Conservation (phyloP, 2,329 filamentous ascomycete genomes). For the Trichoderma gracile region DNA sequence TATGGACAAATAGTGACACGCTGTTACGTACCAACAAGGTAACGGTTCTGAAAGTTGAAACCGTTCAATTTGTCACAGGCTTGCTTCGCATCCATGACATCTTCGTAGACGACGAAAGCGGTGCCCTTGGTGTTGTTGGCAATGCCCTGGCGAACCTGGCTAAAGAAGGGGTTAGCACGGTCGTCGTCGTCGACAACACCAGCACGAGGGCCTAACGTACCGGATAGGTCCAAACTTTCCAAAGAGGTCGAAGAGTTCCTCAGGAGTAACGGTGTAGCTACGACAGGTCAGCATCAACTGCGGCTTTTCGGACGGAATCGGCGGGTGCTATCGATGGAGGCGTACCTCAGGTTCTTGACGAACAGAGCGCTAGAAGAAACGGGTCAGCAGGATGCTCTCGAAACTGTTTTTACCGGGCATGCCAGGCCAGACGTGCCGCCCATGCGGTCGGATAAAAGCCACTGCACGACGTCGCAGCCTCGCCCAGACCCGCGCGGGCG, state of each 20-base stretch:
- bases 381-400: slow-evolving; percentile 36
- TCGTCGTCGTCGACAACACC: slow-evolving; percentile 4
- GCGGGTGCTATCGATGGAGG: not conserved
- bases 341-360: slow-evolving; percentile 97
- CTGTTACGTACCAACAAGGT: slow-evolving; percentile 79
- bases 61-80: slow-evolving; percentile 99
- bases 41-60: slow-evolving; percentile 99
- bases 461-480: slow-evolving; percentile 22
- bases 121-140: slow-evolving; percentile 97
- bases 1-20: not conserved
- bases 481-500: slow-evolving; percentile 26
- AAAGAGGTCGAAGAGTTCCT: slow-evolving; percentile 98
- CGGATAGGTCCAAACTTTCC: slow-evolving; percentile 95
- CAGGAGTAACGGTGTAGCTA: slow-evolving; percentile 98
- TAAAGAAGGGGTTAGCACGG: slow-evolving; percentile 42
- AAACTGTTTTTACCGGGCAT: not conserved
- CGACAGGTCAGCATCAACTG: slow-evolving; percentile 49
- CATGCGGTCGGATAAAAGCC: slow-evolving; percentile 11
- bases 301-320: not conserved
- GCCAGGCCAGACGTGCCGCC: slow-evolving; percentile 9
- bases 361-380: slow-evolving; percentile 80
- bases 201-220: slow-evolving; percentile 56
- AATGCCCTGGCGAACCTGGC: slow-evolving; percentile 98
- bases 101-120: slow-evolving; percentile 98
- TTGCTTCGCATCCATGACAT: slow-evolving; percentile 97